Evolutionary conservation across 2,329 filamentous ascomycete species (phyloP), one percentile per base, ranked within the genome.

Genomic region (Metarhizium brunneum): DNA sequence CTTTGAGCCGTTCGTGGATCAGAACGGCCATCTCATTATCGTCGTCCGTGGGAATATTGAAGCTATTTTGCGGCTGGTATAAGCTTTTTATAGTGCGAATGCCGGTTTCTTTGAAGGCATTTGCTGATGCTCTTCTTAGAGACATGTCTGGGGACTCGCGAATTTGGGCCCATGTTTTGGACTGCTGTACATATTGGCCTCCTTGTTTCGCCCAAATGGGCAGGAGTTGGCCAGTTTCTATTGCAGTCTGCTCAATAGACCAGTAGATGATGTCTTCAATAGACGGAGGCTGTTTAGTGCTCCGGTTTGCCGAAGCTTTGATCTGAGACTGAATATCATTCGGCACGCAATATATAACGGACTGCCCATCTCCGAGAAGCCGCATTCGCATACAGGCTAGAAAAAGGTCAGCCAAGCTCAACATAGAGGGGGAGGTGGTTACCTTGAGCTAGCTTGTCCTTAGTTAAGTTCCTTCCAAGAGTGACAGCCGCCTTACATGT

Each of bases 361-460:
- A 82, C 59, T 90, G 86, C 0, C 84, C 84, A 2, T 79, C 66
- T 0, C 83, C 86, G 0, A 90, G 73, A 58, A 84, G 80, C 20
- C 86, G 69, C 78, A 89, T 82, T 30, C 86, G 68, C 82, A 86
- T 87, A 58, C 84, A 86, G 0, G 83, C 85, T 81, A 52, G 2
- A 16, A 16, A 13, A 36, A 36, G 35, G 35, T 36, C 13, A 36
- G 35, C 35, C 35, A 36, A 13, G 13, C 6, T 36, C 8, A 8
- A 6, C 6, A 18, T 14, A 43, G 40, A 43, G 16, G 40, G 2
- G 40, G 6, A 6, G 6, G 10, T 25, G 25, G 16, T 43, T 70
- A 83, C 82, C 85, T 77, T 90, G 86, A 0, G 84, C 79, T 0
- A 89, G 66, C 29, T 77, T 71, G 57, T 91, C 87, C 60, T 90